Percentiles rank a stretch among this genome's conserved stretches.
These are phyloP conservation scores for Botrytis paeoniae DNA, from an alignment of 2,329 filamentous ascomycete species.

Conservation along the genomic window DNA sequence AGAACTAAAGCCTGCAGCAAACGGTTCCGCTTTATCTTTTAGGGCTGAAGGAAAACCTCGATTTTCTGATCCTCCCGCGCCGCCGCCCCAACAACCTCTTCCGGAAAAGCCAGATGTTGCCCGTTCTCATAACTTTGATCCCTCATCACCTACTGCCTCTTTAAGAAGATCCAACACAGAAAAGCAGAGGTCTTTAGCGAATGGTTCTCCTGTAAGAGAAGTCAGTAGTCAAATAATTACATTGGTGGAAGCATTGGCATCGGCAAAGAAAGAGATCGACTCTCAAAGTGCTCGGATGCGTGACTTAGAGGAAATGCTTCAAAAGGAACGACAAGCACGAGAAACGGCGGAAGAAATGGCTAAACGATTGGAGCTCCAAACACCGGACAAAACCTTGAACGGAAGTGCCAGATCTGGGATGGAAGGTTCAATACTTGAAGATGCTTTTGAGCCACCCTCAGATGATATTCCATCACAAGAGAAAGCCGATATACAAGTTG, in stretches of 20 bases:
- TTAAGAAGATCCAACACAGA: slow-evolving; percentile 76
- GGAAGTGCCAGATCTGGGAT: slow-evolving; percentile 40
- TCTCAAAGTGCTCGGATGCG: slow-evolving; percentile 75
- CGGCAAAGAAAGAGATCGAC: slow-evolving; percentile 83
- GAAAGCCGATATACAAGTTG: slow-evolving; percentile 41
- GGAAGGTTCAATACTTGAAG: slow-evolving; percentile 45
- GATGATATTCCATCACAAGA: slow-evolving; percentile 32
- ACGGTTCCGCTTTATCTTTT: slow-evolving; percentile 45
- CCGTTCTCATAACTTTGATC: slow-evolving; percentile 43
- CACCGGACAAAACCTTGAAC: slow-evolving; percentile 42
- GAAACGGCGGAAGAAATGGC: slow-evolving; percentile 82
- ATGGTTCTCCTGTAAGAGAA: slow-evolving; percentile 49
- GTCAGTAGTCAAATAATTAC: slow-evolving; percentile 72
- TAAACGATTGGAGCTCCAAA: slow-evolving; percentile 63
- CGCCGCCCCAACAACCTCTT: slow-evolving; percentile 86
- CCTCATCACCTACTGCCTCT: slow-evolving; percentile 48
- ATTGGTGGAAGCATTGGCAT: slow-evolving; percentile 79
- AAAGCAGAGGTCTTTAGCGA: slow-evolving; percentile 58
- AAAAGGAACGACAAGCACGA: slow-evolving; percentile 75
- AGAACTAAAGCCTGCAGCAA: slow-evolving; percentile 50
- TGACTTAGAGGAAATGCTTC: slow-evolving; percentile 75
- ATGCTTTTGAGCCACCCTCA: slow-evolving; percentile 45
- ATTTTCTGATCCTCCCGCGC: slow-evolving; percentile 90
- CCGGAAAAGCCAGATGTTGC: slow-evolving; percentile 84
- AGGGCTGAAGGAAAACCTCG: slow-evolving; percentile 75